These are phyloP conservation scores for Xylariaceae sp. DNA, from an alignment of 2,329 filamentous ascomycete genomes.

Conservation along the genomic window DNA sequence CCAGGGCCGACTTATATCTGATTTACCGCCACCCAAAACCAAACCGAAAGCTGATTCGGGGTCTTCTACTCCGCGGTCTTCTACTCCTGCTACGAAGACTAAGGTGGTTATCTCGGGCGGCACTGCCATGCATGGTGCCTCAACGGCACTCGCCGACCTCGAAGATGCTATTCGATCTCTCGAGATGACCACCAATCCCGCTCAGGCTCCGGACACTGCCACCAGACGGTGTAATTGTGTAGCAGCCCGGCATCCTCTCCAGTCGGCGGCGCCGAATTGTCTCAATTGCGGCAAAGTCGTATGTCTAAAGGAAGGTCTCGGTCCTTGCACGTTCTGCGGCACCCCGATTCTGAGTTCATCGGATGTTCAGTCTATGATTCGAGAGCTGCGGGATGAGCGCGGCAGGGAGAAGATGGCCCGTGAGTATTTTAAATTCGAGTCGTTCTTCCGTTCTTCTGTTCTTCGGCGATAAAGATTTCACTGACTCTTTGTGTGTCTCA, in stretches of 20 bases:
- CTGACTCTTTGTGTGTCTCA: neutral
- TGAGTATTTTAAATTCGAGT: neutral
- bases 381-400: slow-evolving; percentile 75
- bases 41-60: slow-evolving; percentile 49
- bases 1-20: slow-evolving; percentile 75
- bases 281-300: slow-evolving; percentile 89
- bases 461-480: neutral
- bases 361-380: slow-evolving; percentile 82
- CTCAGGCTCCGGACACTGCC: slow-evolving; percentile 50
- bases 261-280: slow-evolving; percentile 90
- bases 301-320: slow-evolving; percentile 88
- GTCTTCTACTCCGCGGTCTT: slow-evolving; percentile 47
- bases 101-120: slow-evolving; percentile 73
- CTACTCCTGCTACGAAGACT: slow-evolving; percentile 50
- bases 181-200: slow-evolving; percentile 87
- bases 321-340: slow-evolving; percentile 88
- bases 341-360: slow-evolving; percentile 62
- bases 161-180: slow-evolving; percentile 81
- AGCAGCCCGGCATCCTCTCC: slow-evolving; percentile 78
- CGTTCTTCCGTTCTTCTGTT: neutral
- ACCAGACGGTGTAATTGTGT: slow-evolving; percentile 80
- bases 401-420: slow-evolving; percentile 76
- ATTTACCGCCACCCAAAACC: slow-evolving; percentile 58
- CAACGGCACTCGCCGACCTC: slow-evolving; percentile 64
- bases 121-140: slow-evolving; percentile 75